phyloP scores from a whole-genome alignment of 371 early-diverging fungal species.

The Mortierella sp. region DNA sequence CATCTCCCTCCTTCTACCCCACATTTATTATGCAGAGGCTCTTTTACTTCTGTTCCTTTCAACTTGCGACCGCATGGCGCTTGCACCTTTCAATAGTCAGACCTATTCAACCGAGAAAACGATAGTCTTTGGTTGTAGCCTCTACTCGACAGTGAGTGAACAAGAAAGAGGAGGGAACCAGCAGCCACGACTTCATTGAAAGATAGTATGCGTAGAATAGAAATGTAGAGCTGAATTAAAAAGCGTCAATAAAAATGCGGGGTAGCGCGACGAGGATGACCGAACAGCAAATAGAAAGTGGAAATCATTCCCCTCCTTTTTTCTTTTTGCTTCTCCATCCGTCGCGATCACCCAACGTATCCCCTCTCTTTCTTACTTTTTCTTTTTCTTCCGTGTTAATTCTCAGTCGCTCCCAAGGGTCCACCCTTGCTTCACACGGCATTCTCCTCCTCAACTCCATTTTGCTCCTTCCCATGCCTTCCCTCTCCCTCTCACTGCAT shows the following conservation, averaged over 20 bases:
- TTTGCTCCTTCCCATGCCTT: no score
- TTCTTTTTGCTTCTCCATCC: background rate
- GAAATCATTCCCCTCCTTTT: background rate
- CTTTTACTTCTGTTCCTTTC: background rate
- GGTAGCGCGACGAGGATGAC: background rate
- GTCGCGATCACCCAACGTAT: no score
- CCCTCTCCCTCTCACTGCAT: background rate
- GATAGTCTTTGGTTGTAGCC: background rate
- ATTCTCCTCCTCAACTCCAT: background rate
- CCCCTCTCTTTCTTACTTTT: background rate
- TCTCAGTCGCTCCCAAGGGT: no score
- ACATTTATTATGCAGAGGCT: background rate
- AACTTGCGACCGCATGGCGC: background rate
- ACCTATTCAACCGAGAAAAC: background rate
- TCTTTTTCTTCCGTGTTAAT: no score
- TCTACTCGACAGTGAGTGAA: background rate
- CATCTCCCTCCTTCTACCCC: conserved; percentile 17
- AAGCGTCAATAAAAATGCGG: background rate
- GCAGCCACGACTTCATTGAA: no score
- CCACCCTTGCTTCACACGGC: no score
- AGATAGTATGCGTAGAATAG: no score
- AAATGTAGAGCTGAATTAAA: background rate
- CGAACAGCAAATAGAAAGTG: background rate
- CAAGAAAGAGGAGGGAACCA: background rate
- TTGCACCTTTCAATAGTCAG: background rate